Evolutionary conservation across 148 eudicot species (phyloP).

Genomic region (Rhododendron ferrugineum): DNA sequence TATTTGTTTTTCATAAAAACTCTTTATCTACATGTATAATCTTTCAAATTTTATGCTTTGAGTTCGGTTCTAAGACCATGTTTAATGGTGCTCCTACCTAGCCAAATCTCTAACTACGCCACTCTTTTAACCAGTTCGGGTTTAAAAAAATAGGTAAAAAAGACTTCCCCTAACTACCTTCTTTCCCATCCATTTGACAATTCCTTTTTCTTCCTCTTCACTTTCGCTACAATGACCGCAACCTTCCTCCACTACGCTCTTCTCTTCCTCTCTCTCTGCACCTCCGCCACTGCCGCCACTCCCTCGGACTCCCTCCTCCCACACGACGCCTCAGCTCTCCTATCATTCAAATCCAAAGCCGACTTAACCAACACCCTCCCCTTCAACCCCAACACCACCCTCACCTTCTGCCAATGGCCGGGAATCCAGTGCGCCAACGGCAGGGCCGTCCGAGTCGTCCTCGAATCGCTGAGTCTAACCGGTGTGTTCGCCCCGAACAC

Average conservation of each 20-base stretch:
- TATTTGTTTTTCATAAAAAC: too few species aligned
- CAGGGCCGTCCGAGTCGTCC: constrained; percentile 45
- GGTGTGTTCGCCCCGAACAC: constrained; percentile 51
- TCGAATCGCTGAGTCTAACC: constrained; percentile 29
- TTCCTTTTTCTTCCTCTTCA: background rate
- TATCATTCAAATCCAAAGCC: constrained; percentile 39
- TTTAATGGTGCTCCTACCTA: too few species aligned
- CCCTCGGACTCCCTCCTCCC: constrained; percentile 7
- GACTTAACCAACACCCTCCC: constrained; percentile 39
- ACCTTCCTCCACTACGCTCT: background rate
- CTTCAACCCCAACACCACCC: constrained; percentile 33
- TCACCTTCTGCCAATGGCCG: constrained; percentile 52
- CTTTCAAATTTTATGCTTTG: too few species aligned
- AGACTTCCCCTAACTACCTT: background rate
- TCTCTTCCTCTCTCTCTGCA: constrained; percentile 8
- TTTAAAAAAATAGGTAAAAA: too few species aligned
- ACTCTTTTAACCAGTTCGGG: too few species aligned
- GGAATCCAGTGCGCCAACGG: constrained; percentile 60
- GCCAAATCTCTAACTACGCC: too few species aligned
- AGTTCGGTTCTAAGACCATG: too few species aligned
- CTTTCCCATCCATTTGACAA: background rate
- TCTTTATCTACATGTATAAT: too few species aligned
- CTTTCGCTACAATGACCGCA: background rate
- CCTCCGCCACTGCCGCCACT: background rate
- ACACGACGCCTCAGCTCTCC: constrained; percentile 35